Conservation (phyloP, 106 monocot species). For the Dioscorea alata region DNA sequence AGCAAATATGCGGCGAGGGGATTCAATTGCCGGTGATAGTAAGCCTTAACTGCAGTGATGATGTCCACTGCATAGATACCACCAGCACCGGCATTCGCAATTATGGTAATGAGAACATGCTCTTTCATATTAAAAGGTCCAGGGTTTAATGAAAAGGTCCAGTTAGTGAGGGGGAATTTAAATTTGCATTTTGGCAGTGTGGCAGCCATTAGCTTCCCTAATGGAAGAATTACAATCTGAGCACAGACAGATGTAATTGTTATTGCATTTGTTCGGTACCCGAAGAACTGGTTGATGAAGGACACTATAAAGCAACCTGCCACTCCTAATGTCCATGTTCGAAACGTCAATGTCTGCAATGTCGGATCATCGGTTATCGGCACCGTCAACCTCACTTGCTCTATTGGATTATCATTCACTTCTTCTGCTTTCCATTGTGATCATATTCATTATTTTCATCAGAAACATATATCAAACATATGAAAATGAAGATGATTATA, state of each 20-base stretch:
- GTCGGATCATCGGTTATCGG: slow-evolving; percentile 4
- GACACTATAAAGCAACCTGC: background rate
- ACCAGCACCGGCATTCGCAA: slow-evolving; percentile 20
- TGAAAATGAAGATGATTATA: no score
- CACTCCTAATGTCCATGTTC: background rate
- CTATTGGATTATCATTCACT: background rate
- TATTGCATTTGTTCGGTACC: background rate
- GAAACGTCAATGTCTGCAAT: background rate
- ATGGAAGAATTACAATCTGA: slow-evolving; percentile 10
- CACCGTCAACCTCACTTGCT: background rate
- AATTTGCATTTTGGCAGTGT: slow-evolving; percentile 7
- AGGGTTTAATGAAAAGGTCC: slow-evolving; percentile 49
- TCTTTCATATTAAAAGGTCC: slow-evolving; percentile 49
- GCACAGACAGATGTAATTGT: background rate
- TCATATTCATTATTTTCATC: no score
- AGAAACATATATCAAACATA: no score
- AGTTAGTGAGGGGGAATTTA: slow-evolving; percentile 5
- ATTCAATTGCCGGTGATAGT: slow-evolving; percentile 26
- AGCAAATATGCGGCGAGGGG: slow-evolving; percentile 22
- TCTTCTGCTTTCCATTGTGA: background rate
- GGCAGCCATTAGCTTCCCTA: slow-evolving; percentile 32
- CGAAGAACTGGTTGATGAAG: slow-evolving; percentile 3
- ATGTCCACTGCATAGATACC: slow-evolving; percentile 18
- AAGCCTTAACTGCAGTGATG: slow-evolving; percentile 42
- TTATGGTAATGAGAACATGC: slow-evolving; percentile 42